Evolutionary conservation across 2,329 filamentous ascomycete genomes (phyloP).

Genomic region (Fusarium sterilihyphosum): DNA sequence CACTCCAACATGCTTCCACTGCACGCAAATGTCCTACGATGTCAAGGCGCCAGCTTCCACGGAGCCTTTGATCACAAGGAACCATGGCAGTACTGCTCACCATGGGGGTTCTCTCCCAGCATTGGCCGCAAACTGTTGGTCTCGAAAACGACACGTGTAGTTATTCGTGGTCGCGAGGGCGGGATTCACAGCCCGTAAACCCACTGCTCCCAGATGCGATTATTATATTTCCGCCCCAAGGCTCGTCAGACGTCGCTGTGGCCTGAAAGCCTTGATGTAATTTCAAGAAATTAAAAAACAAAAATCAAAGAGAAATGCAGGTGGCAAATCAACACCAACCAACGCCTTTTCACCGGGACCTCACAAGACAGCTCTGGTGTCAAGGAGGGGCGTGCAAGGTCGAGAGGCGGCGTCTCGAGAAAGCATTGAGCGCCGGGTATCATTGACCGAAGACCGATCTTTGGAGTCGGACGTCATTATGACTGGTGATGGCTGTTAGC

Average conservation of each 20-base stretch:
- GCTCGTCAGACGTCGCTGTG: slow-evolving; percentile 11
- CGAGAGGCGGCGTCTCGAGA: slow-evolving; percentile 49
- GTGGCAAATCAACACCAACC: slow-evolving; percentile 50
- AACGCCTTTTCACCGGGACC: slow-evolving; percentile 52
- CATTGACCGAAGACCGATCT: slow-evolving; percentile 51
- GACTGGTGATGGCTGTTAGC: slow-evolving; percentile 85
- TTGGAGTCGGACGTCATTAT: slow-evolving; percentile 53
- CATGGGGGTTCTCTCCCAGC: not conserved
- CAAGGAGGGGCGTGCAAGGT: slow-evolving; percentile 41
- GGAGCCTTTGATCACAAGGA: slow-evolving; percentile 23
- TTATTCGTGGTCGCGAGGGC: slow-evolving; percentile 3
- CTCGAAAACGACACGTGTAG: not conserved
- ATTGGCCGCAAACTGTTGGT: not conserved
- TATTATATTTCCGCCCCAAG: slow-evolving; percentile 33
- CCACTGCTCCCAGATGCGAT: slow-evolving; percentile 5
- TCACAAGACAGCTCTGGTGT: slow-evolving; percentile 51
- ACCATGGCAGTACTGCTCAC: slow-evolving; percentile 12
- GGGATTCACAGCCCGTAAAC: not conserved
- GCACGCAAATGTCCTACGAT: slow-evolving; percentile 22
- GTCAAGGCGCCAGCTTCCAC: slow-evolving; percentile 22
- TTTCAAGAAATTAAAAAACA: slow-evolving; percentile 26
- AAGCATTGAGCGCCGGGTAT: slow-evolving; percentile 71
- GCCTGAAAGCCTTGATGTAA: slow-evolving; percentile 32
- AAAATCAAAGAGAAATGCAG: slow-evolving; percentile 42
- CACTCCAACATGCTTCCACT: slow-evolving; percentile 22